Evolutionary conservation across 176 grass and related monocot genomes (phyloP), one percentile per base, ranked within the genome.

Genomic region (Bothriochloa decipiens): DNA sequence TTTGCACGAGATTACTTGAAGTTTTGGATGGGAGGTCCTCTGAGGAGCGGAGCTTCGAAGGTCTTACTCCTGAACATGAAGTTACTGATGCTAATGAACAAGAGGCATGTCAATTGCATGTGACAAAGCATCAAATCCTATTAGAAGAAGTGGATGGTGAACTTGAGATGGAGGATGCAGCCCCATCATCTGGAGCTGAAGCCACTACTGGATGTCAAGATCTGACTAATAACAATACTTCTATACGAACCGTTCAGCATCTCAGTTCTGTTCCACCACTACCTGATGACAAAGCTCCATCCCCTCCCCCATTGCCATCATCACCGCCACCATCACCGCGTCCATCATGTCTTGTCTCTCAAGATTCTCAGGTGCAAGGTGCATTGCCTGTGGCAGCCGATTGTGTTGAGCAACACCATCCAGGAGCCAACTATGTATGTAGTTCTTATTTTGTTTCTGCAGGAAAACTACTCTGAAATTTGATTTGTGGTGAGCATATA

Each of bases 121-220:
- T 71, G 68, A 71, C 60, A 15, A 94, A 89, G 55, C 93, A 98
- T 85, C 91, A 88, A 78, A 87, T 88, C 32, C 84, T 95, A 37
- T 76, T 98, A 66, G 93, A 92, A 84, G 96, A 95, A 55, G 89
- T 98, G 53, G 88, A 98, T 57, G 96, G 91, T 86, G 96, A 98
- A 46, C 91, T 92, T 66, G 96, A 98, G 88, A 98, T 98, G 93
- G 96, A 98, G 71, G 96, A 98, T 86, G 89, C 90, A 71, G 88
- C 96, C 36, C 96, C 96, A 9, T 82, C 81, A 26, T 88, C 77
- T 73, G 85, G 87, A 22, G 70, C 65, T 64, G 75, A 76, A 89
- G 78, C 82, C 33, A 87, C 15, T 62, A 85, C 72, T 33, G 13
- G 70, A 53, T 65, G 77, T 47, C 77, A 81, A 45, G 78, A 86